Base-by-base conservation (phyloP, 768 basidiomycete species). In the Termitomyces sp. region DNA sequence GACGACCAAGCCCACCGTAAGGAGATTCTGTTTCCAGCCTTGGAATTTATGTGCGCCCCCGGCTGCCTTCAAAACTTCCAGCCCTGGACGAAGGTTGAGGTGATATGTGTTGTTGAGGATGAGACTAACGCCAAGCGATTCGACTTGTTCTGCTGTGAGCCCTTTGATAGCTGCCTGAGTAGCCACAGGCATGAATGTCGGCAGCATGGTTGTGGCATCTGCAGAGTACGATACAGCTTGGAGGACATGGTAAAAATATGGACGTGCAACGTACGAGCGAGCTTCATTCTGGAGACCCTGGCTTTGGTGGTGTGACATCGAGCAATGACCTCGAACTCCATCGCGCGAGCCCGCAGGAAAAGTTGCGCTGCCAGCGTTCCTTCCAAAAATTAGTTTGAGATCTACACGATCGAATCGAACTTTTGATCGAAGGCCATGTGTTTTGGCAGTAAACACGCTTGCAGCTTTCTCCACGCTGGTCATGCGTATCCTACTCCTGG, bases 141-240 rank as follows among this genome's bases (percentile, higher is more conserved):
- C 90, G 41, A 90, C 85, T 72, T 95, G 91, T 60, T 91, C 88
- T 20, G 91, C 73, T 5, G 92, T 93, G n/a, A 95, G 74, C 4
- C 93, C 92, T 72, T 96, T 96, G 68, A 95, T 92, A 6, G 93
- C 89, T 18, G 89, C 92, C 69, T 95, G 93, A 4, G 93, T 95
- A 3, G 92, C 93, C 9, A 95, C 92, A 3, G 93, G 93, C 93
- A 95, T 95, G 66, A 95, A 95, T 0, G 93, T 92, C 2, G 93
- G 93, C 20, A 94, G 75, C 79, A 88, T 84, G 2, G 92, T 94
- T 41, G 81, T 75, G 9, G 91, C 91, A 75, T 93, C 91, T 92
- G 61, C 26, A 63, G 5, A 18, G 16, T 10, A 20, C 48, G 35
- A 9, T 56, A 47, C 14, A 57, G 40, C 50, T 33, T 57, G 35